These are phyloP conservation scores for Aplosporella prunicola DNA, from an alignment of 2,329 filamentous ascomycete species.

Conservation along the genomic window DNA sequence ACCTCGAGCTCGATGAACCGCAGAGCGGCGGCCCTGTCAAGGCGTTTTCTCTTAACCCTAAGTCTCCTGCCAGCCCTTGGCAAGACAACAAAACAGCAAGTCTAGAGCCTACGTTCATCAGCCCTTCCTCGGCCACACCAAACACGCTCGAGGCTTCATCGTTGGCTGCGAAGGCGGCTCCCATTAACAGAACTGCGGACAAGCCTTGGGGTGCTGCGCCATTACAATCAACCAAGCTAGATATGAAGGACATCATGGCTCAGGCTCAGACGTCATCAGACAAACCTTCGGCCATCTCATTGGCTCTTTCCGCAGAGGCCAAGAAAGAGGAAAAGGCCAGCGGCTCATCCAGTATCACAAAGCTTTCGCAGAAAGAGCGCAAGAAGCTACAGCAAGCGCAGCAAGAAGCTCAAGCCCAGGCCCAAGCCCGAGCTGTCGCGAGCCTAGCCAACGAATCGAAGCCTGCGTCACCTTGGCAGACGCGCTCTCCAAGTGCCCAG, in stretches of 20 bases:
- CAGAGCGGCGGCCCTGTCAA: constrained; percentile 1
- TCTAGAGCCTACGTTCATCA: neutral
- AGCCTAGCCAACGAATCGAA: constrained; percentile 8
- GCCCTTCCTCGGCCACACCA: neutral
- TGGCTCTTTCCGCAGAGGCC: constrained; percentile 40
- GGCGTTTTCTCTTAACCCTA: neutral
- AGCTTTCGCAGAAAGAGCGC: constrained; percentile 83
- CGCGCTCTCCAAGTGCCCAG: constrained; percentile 40
- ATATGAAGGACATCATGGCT: constrained; percentile 68
- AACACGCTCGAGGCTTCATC: neutral
- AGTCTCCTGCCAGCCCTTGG: constrained; percentile 1
- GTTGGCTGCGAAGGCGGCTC: neutral
- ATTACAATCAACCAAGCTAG: constrained; percentile 54
- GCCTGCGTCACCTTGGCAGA: constrained; percentile 55
- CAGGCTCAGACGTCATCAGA: constrained; percentile 43
- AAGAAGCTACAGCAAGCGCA: constrained; percentile 48
- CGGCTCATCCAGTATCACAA: constrained; percentile 36
- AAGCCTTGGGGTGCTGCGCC: constrained; percentile 46
- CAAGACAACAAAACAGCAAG: neutral
- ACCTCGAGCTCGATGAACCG: neutral
- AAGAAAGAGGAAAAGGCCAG: constrained; percentile 28
- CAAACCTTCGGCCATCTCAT: constrained; percentile 43
- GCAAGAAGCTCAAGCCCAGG: constrained; percentile 16
- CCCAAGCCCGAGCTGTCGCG: neutral
- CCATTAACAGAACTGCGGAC: constrained; percentile 15